Percentiles rank a stretch among this genome's conserved stretches.
Evolutionary conservation across 352 stramenopile genomes (phyloP).

Genomic region (Pythium phragmitis): DNA sequence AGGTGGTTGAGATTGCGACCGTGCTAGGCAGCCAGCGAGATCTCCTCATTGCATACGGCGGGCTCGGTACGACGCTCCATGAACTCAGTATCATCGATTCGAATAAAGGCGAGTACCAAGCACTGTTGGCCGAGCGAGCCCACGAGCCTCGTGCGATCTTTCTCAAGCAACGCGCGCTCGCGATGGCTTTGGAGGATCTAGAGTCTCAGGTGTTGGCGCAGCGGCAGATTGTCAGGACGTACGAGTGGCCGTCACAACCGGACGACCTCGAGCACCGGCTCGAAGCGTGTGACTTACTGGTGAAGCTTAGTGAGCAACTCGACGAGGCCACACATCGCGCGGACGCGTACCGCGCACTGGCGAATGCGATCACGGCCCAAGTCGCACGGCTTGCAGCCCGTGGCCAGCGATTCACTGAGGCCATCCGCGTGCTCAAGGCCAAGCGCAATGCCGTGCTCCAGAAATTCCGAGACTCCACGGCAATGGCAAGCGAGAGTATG

Average conservation of each 20-base stretch:
- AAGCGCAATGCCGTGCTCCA: conserved; percentile 37
- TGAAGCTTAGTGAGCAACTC: conserved; percentile 46
- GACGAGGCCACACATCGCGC: conserved; percentile 34
- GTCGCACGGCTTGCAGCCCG: conserved; percentile 36
- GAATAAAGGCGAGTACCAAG: conserved; percentile 11
- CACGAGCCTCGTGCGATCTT: conserved; percentile 42
- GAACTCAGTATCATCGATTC: conserved; percentile 28
- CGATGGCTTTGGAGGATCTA: conserved; percentile 38
- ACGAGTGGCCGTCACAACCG: conserved; percentile 37
- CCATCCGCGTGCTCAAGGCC: conserved; percentile 42
- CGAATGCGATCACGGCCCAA: conserved; percentile 57
- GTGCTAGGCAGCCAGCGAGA: conserved; percentile 41
- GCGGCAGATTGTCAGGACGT: conserved; percentile 45
- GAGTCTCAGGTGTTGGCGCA: conserved; percentile 51
- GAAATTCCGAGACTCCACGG: conserved; percentile 14
- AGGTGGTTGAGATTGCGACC: conserved; percentile 46
- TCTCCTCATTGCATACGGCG: conserved; percentile 43
- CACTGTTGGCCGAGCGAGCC: conserved; percentile 8
- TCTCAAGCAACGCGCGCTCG: conserved; percentile 42
- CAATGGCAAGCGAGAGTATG: not conserved
- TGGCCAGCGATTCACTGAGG: conserved; percentile 41
- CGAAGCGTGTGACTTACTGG: conserved; percentile 46
- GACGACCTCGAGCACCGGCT: conserved; percentile 41
- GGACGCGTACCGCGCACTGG: conserved; percentile 50
- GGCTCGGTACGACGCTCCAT: conserved; percentile 41